phyloP scores from a whole-genome alignment of 164 flowering plant genomes.

The Platanus orientalis region DNA sequence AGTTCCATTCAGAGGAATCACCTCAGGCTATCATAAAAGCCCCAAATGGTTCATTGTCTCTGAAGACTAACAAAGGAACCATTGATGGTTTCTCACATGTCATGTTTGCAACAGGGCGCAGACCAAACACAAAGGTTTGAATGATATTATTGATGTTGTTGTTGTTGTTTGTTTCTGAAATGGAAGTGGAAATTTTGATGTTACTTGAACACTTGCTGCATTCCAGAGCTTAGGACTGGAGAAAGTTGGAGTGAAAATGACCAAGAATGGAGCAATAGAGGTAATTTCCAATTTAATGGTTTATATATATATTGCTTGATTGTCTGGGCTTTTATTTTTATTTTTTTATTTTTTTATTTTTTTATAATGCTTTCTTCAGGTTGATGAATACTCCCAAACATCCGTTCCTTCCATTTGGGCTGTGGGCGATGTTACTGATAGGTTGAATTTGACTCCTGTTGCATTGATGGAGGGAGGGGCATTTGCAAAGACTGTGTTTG shows the following conservation, averaged over 20 bases:
- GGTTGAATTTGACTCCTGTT: conserved; percentile 95
- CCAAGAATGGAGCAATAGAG: conserved; percentile 84
- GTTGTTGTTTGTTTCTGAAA: no score
- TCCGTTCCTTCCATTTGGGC: conserved; percentile 99
- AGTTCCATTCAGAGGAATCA: conserved; percentile 85
- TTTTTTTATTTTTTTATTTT: background rate
- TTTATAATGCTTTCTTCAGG: conserved; percentile 37
- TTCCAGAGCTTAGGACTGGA: conserved; percentile 85
- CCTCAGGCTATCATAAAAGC: conserved; percentile 75
- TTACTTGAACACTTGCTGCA: conserved; percentile 5
- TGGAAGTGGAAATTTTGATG: no score
- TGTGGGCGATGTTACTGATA: conserved; percentile 94
- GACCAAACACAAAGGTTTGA: conserved; percentile 86
- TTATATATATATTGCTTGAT: background rate
- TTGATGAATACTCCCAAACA: conserved; percentile 83
- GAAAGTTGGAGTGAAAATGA: conserved; percentile 67
- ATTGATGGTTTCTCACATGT: conserved; percentile 91
- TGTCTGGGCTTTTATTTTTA: background rate
- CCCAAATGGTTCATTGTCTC: conserved; percentile 69
- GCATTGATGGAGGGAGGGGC: conserved; percentile 99
- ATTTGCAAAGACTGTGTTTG: conserved; percentile 86
- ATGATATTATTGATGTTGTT: no score
- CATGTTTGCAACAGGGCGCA: conserved; percentile 99
- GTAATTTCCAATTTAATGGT: conserved; percentile 26
- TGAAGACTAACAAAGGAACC: conserved; percentile 87